These are phyloP conservation scores for Cyathus striatus DNA, from an alignment of 768 basidiomycete genomes.

Conservation along the genomic window DNA sequence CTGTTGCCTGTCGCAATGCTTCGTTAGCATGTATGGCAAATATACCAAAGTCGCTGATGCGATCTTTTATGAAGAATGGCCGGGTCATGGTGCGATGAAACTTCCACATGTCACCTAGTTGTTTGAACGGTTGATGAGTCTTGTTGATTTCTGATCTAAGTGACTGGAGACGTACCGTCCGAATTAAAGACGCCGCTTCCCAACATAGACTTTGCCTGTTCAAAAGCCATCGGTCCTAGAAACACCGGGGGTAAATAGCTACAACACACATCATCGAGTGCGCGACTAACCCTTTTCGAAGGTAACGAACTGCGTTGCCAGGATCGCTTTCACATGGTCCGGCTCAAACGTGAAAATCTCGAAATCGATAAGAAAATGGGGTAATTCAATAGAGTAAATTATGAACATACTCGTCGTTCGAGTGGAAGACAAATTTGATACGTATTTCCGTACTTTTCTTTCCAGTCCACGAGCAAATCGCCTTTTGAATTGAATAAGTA, in stretches of 20 bases:
- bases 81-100: constrained; percentile 63
- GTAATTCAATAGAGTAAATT: not conserved
- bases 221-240: constrained; percentile 20
- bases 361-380: not conserved
- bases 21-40: constrained; percentile 51
- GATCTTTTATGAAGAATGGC: constrained; percentile 61
- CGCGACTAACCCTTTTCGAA: constrained; percentile 33
- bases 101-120: constrained; percentile 68
- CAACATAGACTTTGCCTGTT: constrained; percentile 28
- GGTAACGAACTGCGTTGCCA: constrained; percentile 40
- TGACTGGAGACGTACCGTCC: constrained; percentile 38
- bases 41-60: constrained; percentile 55
- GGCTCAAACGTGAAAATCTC: constrained; percentile 30
- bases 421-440: constrained; percentile 16
- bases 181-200: constrained; percentile 59
- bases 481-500: no score
- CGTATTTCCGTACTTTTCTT: constrained; percentile 16
- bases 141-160: no score
- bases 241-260: constrained; percentile 2
- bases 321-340: constrained; percentile 34
- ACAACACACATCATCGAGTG: not conserved
- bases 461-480: constrained; percentile 12
- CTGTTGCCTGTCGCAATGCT: constrained; percentile 36
- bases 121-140: no score
- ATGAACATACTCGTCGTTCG: constrained; percentile 19